Conservation (phyloP, 2,329 filamentous ascomycete genomes). For the Trichophyton schoenleinii region DNA sequence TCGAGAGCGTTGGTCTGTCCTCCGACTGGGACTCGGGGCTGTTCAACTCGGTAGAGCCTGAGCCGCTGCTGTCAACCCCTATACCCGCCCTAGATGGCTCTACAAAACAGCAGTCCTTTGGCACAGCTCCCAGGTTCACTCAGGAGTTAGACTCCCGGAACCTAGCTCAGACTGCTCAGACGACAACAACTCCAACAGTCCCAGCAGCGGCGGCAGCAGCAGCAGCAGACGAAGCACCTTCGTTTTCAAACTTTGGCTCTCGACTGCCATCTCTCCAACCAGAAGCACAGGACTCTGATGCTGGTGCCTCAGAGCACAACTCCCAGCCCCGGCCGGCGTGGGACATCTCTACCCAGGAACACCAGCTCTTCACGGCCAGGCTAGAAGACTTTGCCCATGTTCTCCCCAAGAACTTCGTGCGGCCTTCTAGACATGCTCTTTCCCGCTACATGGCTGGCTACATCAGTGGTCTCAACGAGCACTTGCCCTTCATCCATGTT, state of each 20-base stretch:
- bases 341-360: slow-evolving; percentile 37
- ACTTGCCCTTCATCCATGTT: slow-evolving; percentile 41
- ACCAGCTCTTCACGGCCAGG: slow-evolving; percentile 33
- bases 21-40: slow-evolving; percentile 39
- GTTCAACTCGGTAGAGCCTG: slow-evolving; percentile 22
- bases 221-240: slow-evolving; percentile 29
- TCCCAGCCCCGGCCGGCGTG: slow-evolving; percentile 31
- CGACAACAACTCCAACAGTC: too few species aligned
- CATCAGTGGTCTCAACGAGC: slow-evolving; percentile 40
- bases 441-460: slow-evolving; percentile 41
- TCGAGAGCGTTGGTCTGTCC: slow-evolving; percentile 38
- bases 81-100: slow-evolving; percentile 19
- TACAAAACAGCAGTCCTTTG: not conserved
- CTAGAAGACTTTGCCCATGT: slow-evolving; percentile 35
- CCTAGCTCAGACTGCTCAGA: not conserved
- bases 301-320: slow-evolving; percentile 30
- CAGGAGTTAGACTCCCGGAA: slow-evolving; percentile 31
- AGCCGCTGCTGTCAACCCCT: slow-evolving; percentile 24
- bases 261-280: slow-evolving; percentile 37
- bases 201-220: not conserved
- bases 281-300: slow-evolving; percentile 34
- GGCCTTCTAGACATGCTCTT: slow-evolving; percentile 38
- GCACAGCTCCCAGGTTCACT: slow-evolving; percentile 23
- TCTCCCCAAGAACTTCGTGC: slow-evolving; percentile 35
- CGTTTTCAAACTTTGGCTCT: slow-evolving; percentile 38